Evolutionary conservation across 495 filamentous ascomycete genomes (phyloP).

Genomic region (Diplogelasinospora grovesii): DNA sequence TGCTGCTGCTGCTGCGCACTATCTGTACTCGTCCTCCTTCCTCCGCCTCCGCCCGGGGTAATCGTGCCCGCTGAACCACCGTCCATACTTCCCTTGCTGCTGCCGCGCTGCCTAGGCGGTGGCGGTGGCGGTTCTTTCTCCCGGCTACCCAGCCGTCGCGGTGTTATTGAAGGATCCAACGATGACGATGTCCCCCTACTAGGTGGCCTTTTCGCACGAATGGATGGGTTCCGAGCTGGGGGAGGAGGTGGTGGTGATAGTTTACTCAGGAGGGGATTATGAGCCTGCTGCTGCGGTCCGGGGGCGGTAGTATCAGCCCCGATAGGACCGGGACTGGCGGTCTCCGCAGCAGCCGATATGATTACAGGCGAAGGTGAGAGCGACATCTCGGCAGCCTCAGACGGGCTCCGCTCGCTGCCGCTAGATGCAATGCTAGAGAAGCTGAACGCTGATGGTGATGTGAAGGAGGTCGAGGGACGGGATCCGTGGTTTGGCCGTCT

Average conservation of each 20-base stretch:
- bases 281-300: neutral
- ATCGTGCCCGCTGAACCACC: slow-evolving; percentile 8
- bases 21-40: slow-evolving; percentile 11
- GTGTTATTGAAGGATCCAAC: slow-evolving; percentile 28
- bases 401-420: slow-evolving; percentile 9
- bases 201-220: slow-evolving; percentile 30
- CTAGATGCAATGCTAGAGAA: slow-evolving; percentile 7
- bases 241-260: slow-evolving; percentile 38
- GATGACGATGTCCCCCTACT: slow-evolving; percentile 22
- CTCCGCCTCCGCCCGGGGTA: neutral
- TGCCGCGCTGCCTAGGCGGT: slow-evolving; percentile 50
- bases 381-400: slow-evolving; percentile 4
- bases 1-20: no score
- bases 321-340: no score
- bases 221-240: slow-evolving; percentile 32
- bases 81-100: slow-evolving; percentile 46
- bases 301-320: no score
- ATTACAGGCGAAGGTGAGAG: neutral
- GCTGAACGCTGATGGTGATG: slow-evolving; percentile 8
- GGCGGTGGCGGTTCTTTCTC: slow-evolving; percentile 45
- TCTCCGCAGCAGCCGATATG: no score
- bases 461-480: slow-evolving; percentile 19
- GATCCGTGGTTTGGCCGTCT: slow-evolving; percentile 29
- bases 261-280: slow-evolving; percentile 14
- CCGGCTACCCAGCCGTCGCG: slow-evolving; percentile 16